These are phyloP conservation scores for Orbilia ellipsospora DNA, from an alignment of 2,329 filamentous ascomycete genomes.

Conservation along the genomic window DNA sequence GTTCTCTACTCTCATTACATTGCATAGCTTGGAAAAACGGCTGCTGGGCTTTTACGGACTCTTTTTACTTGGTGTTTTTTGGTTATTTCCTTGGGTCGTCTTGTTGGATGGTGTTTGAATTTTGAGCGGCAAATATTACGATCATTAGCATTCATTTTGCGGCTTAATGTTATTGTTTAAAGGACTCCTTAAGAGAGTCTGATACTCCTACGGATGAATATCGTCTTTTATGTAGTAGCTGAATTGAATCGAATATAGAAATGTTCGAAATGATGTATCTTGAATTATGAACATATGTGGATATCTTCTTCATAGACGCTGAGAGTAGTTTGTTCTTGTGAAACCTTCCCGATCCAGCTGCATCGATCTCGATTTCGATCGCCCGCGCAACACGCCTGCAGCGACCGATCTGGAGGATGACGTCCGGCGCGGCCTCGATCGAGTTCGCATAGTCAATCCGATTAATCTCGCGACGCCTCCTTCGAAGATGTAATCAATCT, in stretches of 20 bases:
- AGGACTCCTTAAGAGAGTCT: background rate
- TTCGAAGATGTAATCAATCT: too few species aligned
- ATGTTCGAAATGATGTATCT: too few species aligned
- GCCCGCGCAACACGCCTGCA: constrained; percentile 4
- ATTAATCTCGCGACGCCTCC: background rate
- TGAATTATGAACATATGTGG: too few species aligned
- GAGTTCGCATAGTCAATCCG: background rate
- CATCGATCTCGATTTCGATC: constrained; percentile 45
- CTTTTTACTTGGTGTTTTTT: constrained; percentile 7
- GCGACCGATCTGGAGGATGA: constrained; percentile 7
- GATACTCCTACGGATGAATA: too few species aligned
- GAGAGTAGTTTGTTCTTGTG: constrained; percentile 33
- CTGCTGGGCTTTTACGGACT: constrained; percentile 14
- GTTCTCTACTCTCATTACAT: constrained; percentile 40
- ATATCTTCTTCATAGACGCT: too few species aligned
- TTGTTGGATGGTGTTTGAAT: constrained; percentile 1
- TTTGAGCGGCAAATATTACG: background rate
- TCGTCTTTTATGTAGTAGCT: too few species aligned
- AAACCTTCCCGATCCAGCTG: constrained; percentile 33
- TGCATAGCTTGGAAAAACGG: constrained; percentile 37
- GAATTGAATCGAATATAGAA: too few species aligned
- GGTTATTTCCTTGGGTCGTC: constrained; percentile 20
- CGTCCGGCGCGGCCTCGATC: constrained; percentile 3
- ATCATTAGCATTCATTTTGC: constrained; percentile 9
- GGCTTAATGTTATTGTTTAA: background rate